Conservation (phyloP, 2,329 filamentous ascomycete species). For the Podosphaera leucotricha region DNA sequence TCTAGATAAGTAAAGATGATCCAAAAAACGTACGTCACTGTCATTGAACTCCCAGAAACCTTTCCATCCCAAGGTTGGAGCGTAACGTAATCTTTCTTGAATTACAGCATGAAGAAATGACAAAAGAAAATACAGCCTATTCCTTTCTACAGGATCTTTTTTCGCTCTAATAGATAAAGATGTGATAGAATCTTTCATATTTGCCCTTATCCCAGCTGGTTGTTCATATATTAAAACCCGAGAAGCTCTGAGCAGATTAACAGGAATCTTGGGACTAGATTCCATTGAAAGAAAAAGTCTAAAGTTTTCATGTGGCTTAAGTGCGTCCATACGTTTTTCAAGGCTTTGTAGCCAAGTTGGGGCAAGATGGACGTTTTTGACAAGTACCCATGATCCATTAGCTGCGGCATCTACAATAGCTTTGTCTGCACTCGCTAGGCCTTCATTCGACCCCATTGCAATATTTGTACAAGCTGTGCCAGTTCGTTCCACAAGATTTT, state of each 20-base stretch:
- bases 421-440: constrained; percentile 77
- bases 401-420: constrained; percentile 83
- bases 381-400: constrained; percentile 79
- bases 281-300: constrained; percentile 96
- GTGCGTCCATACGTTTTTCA: constrained; percentile 85
- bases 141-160: constrained; percentile 75
- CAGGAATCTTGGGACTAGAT: constrained; percentile 84
- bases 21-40: constrained; percentile 54
- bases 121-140: constrained; percentile 69
- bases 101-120: constrained; percentile 91
- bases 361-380: constrained; percentile 97
- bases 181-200: constrained; percentile 94
- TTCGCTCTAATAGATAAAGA: constrained; percentile 52
- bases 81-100: constrained; percentile 84
- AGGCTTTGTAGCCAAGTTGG: constrained; percentile 92
- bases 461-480: constrained; percentile 79
- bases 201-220: constrained; percentile 82
- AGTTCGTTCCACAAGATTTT: constrained; percentile 70
- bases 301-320: constrained; percentile 86
- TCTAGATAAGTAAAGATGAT: constrained; percentile 17
- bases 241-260: constrained; percentile 81
- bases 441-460: constrained; percentile 96
- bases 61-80: constrained; percentile 87
- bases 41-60: constrained; percentile 99
- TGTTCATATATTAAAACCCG: constrained; percentile 96